Evolutionary conservation across 1,284 basidiomycete genomes (phyloP).

Genomic region (Sanghuangporus sanghuang): DNA sequence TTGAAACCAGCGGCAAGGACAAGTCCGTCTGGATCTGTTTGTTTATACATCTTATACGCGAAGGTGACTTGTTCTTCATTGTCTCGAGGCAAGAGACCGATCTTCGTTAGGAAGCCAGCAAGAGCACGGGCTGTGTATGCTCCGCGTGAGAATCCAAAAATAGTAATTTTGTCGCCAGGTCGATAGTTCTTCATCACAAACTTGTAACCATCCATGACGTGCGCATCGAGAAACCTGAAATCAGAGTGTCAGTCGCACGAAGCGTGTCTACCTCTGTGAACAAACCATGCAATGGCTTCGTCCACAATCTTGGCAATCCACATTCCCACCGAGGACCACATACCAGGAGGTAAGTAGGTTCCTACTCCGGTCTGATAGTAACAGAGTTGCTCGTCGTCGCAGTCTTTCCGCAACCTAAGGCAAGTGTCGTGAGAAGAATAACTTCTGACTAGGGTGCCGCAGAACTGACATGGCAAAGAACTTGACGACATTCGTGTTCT

Average conservation of each 20-base stretch:
- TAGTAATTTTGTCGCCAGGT: slow-evolving; percentile 52
- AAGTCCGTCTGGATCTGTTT: slow-evolving; percentile 32
- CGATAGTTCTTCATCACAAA: slow-evolving; percentile 67
- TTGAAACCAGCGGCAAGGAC: slow-evolving; percentile 55
- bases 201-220: slow-evolving; percentile 60
- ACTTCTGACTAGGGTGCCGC: background rate
- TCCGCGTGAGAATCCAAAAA: slow-evolving; percentile 72
- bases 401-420: slow-evolving; percentile 49
- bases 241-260: background rate
- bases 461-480: slow-evolving; percentile 43
- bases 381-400: slow-evolving; percentile 47
- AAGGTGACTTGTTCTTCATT: slow-evolving; percentile 59
- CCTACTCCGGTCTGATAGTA: slow-evolving; percentile 73
- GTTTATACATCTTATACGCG: slow-evolving; percentile 60
- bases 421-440: background rate
- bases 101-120: slow-evolving; percentile 57
- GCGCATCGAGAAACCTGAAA: slow-evolving; percentile 51
- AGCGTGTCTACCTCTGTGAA: background rate
- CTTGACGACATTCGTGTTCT: slow-evolving; percentile 73
- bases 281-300: slow-evolving; percentile 55
- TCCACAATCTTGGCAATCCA: slow-evolving; percentile 50
- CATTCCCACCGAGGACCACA: slow-evolving; percentile 44
- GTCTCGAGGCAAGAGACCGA: slow-evolving; percentile 54
- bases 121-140: slow-evolving; percentile 74
- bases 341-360: slow-evolving; percentile 49